A percentile compares a stretch with the other conserved stretches of the same genome.
Evolutionary conservation across 805 yeast species (phyloP).

Genomic region (Candida alai): DNA sequence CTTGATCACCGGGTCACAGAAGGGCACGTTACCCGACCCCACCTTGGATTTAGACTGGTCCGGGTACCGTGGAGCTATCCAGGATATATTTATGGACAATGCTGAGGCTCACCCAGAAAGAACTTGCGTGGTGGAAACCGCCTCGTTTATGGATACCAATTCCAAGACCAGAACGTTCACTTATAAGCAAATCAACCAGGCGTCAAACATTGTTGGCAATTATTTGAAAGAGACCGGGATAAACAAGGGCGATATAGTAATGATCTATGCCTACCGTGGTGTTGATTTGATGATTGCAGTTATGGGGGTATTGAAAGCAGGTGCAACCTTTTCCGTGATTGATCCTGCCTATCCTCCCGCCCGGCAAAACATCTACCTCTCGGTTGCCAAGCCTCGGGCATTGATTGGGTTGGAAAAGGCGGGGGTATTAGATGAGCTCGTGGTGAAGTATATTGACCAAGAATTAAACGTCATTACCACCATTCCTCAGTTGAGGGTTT

Average conservation of each 20-base stretch:
- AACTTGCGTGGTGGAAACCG: constrained; percentile 90
- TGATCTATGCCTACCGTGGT: constrained; percentile 97
- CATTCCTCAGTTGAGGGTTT: constrained; percentile 73
- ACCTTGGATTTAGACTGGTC: constrained; percentile 84
- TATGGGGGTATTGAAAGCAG: constrained; percentile 97
- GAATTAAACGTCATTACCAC: constrained; percentile 71
- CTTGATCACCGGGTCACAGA: constrained; percentile 67
- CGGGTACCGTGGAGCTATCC: constrained; percentile 91
- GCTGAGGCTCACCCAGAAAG: constrained; percentile 83
- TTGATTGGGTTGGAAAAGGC: constrained; percentile 88
- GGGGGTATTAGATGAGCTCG: constrained; percentile 73
- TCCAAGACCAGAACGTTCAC: constrained; percentile 68
- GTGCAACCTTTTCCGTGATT: constrained; percentile 96
- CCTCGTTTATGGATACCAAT: constrained; percentile 53
- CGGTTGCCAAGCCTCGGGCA: constrained; percentile 92
- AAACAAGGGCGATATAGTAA: constrained; percentile 87
- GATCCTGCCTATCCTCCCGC: constrained; percentile 99
- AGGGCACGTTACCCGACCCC: constrained; percentile 74
- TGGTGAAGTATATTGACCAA: constrained; percentile 67
- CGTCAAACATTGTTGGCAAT: constrained; percentile 91
- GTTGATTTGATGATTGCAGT: constrained; percentile 96
- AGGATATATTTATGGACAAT: constrained; percentile 87
- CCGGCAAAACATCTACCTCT: constrained; percentile 87
- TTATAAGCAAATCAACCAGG: constrained; percentile 84
- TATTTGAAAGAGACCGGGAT: constrained; percentile 79